Evolutionary conservation across 1,284 basidiomycete genomes (phyloP).

Genomic region (Moesziomyces antarcticus): DNA sequence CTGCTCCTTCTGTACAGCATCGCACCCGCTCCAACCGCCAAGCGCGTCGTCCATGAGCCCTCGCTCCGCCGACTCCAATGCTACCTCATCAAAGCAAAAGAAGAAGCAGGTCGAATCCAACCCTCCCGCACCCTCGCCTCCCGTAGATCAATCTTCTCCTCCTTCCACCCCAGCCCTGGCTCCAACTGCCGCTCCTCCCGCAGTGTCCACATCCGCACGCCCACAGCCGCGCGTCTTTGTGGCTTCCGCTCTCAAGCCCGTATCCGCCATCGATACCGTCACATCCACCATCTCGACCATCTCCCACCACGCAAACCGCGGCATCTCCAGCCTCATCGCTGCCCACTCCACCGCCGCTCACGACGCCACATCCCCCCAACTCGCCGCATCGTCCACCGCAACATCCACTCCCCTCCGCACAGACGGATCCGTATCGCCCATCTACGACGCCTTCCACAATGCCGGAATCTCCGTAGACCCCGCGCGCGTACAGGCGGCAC

Average conservation of each 20-base stretch:
- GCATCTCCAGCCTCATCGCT: constrained; percentile 33
- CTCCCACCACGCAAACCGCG: constrained; percentile 43
- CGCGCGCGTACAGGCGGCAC: constrained; percentile 18
- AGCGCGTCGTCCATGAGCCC: constrained; percentile 26
- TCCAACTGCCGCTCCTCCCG: constrained; percentile 1
- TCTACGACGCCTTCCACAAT: constrained; percentile 48
- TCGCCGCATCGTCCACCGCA: constrained; percentile 9
- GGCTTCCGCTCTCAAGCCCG: constrained; percentile 30
- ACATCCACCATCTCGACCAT: constrained; percentile 41
- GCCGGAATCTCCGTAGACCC: constrained; percentile 18
- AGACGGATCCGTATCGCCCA: constrained; percentile 44
- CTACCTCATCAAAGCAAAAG: constrained; percentile 29
- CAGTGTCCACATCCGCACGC: neutral
- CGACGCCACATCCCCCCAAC: constrained; percentile 15
- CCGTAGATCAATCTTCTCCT: neutral
- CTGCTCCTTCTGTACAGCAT: neutral
- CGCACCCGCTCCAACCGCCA: constrained; percentile 2
- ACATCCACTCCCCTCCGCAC: constrained; percentile 16
- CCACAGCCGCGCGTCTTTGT: constrained; percentile 24
- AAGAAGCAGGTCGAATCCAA: constrained; percentile 21
- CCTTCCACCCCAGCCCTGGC: neutral
- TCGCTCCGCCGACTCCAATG: constrained; percentile 33
- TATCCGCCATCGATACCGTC: constrained; percentile 34
- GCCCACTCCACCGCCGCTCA: constrained; percentile 9
- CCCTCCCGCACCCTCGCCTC: constrained; percentile 1